Evolutionary conservation across 164 flowering plant species (phyloP), one percentile per base, ranked within the genome.

Genomic region (Liriodendron chinense): DNA sequence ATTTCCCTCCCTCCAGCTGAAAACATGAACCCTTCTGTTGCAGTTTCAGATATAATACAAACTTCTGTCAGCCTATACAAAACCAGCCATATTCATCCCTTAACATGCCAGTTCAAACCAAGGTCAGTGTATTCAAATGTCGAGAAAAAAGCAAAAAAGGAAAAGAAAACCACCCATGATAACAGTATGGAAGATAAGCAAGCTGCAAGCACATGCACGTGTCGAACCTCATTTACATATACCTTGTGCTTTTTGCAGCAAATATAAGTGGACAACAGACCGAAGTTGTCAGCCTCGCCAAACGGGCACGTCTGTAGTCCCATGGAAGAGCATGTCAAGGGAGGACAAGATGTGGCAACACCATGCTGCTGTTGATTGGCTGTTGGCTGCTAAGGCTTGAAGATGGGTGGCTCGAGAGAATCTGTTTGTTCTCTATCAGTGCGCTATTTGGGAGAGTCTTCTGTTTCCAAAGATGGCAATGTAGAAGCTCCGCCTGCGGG

Each of bases 401-500:
- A 50, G 81, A 50, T 20, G 90, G 91, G 75, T 78, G 80, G 20
- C 9, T 20, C 9, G 47, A 9, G 26, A 47, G 26, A 20, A 34
- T n/a, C 43, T 69, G 23, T 10, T 21, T 47, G 24, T 69, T 69
- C 14, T 59, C 50, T 59, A 10, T 20, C 48, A 34, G 3, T 47
- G 67, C 21, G 23, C 50, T 1, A 18, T 23, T 59, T 34, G 67
- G 24, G 9, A 63, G 50, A 22, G 12, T 47, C 7, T 65, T 56
- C 53, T 59, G 56, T 8, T 71, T 76, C 74, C 70, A 76, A 28
- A 50, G 21, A 71, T 71, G 61, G 78, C 70, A 70, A 25, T 65
- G 70, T 53, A 95, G 89, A 61, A 93, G 97, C 82, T 96, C 98
- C 69, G 99, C 98, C 79, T 93, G 87, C 3, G 98, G 90, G 70